A percentile compares a stretch with the other conserved stretches of the same genome.
Conservation (phyloP, 1,284 basidiomycete genomes). For the Melampsora americana region DNA sequence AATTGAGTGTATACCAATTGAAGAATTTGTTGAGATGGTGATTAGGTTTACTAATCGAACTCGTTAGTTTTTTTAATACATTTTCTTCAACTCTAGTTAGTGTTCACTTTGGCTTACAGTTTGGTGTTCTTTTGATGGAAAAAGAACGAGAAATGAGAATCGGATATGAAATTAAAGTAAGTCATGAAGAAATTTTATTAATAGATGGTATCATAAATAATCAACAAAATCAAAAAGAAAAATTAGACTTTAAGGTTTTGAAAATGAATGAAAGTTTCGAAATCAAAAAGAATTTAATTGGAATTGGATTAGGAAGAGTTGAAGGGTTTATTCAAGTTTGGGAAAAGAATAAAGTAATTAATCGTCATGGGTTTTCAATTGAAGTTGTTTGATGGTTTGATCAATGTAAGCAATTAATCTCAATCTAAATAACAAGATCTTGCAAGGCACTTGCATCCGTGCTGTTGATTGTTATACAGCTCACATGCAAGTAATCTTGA, state of each 20-base stretch:
- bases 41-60: neutral
- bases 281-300: neutral
- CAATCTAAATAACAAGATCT: too few relatives aligned
- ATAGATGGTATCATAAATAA: neutral
- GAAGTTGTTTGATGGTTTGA: too few relatives aligned
- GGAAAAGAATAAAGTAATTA: neutral
- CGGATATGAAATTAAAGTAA: neutral
- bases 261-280: neutral
- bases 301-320: neutral
- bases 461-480: too few relatives aligned
- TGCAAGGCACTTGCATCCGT: too few relatives aligned
- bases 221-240: neutral
- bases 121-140: neutral
- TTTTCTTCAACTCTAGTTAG: neutral
- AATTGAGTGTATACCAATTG: neutral
- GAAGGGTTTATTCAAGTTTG: neutral
- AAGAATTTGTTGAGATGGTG: neutral
- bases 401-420: too few relatives aligned
- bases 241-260: neutral
- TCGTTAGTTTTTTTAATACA: neutral
- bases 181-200: neutral
- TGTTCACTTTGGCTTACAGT: neutral
- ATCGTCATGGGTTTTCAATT: too few relatives aligned
- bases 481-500: too few relatives aligned
- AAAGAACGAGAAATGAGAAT: neutral